A percentile compares a stretch with the other conserved stretches of the same genome.
phyloP scores from a whole-genome alignment of 164 flowering plant species.

The Stephania yunnanensis region DNA sequence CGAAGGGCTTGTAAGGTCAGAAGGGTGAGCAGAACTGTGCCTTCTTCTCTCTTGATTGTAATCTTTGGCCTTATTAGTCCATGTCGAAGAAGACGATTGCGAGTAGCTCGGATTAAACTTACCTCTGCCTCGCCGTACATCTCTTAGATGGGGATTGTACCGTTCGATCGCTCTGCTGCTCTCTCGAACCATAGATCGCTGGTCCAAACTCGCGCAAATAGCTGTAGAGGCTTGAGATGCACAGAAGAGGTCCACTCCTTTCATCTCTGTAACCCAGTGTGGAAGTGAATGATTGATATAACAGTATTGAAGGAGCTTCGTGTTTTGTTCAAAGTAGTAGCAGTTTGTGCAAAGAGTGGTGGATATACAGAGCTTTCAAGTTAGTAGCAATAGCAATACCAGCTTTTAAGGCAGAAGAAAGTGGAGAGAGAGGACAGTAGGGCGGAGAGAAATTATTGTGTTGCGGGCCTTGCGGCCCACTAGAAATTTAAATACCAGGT shows the following conservation, averaged over 20 bases:
- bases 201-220: constrained; percentile 53
- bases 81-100: constrained; percentile 36
- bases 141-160: constrained; percentile 25
- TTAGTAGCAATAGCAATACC: not conserved
- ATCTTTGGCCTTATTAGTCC: constrained; percentile 25
- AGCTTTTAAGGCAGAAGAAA: not conserved
- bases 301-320: not conserved
- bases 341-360: not conserved
- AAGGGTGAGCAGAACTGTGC: constrained; percentile 33
- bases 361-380: not conserved
- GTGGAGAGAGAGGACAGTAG: not conserved
- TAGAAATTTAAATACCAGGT: not conserved
- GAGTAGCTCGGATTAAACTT: constrained; percentile 29
- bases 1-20: constrained; percentile 28
- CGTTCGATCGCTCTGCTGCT: constrained; percentile 28
- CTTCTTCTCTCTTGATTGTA: constrained; percentile 23
- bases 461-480: not conserved
- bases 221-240: constrained; percentile 82
- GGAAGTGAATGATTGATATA: too few relatives aligned
- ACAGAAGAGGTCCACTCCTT: constrained; percentile 61
- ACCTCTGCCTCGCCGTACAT: constrained; percentile 7
- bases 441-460: not conserved
- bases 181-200: constrained; percentile 40
- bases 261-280: constrained; percentile 31
- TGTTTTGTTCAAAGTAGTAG: not conserved